Percentiles rank a stretch among this genome's conserved stretches.
These are phyloP conservation scores for Hymenoscyphus infarciens DNA, from an alignment of 2,329 filamentous ascomycete genomes.

Conservation along the genomic window DNA sequence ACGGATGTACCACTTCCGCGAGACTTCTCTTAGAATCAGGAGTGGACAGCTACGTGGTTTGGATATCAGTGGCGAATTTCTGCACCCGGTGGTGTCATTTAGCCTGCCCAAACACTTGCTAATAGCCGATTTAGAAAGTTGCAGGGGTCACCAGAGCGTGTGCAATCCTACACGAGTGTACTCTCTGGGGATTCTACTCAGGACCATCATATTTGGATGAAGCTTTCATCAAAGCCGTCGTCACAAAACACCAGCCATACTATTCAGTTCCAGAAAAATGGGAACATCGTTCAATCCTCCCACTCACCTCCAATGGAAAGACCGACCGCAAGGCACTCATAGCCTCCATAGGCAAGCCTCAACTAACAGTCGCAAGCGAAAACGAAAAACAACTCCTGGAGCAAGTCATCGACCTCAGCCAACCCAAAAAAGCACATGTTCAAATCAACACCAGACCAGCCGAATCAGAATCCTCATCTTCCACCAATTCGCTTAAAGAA, in stretches of 20 bases:
- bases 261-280: slow-evolving; percentile 51
- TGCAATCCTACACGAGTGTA: slow-evolving; percentile 44
- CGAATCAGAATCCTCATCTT: slow-evolving; percentile 23
- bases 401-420: not conserved
- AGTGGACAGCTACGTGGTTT: too few relatives aligned
- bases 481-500: slow-evolving; percentile 7
- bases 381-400: not conserved
- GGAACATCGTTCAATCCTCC: slow-evolving; percentile 43
- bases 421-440: not conserved
- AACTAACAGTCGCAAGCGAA: not conserved
- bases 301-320: slow-evolving; percentile 54
- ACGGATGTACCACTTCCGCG: too few relatives aligned
- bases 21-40: too few relatives aligned
- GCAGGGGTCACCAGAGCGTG: slow-evolving; percentile 46
- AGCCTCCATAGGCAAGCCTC: slow-evolving; percentile 8
- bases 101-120: too few relatives aligned
- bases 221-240: slow-evolving; percentile 20
- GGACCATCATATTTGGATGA: slow-evolving; percentile 29
- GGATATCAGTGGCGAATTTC: too few relatives aligned
- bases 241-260: slow-evolving; percentile 45
- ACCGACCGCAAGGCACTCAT: slow-evolving; percentile 48
- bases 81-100: too few relatives aligned
- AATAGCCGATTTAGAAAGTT: slow-evolving; percentile 18
- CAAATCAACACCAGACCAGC: not conserved
- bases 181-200: slow-evolving; percentile 50